These are phyloP conservation scores for Globisporangium viniferum DNA, from an alignment of 352 stramenopile genomes.

Conservation along the genomic window DNA sequence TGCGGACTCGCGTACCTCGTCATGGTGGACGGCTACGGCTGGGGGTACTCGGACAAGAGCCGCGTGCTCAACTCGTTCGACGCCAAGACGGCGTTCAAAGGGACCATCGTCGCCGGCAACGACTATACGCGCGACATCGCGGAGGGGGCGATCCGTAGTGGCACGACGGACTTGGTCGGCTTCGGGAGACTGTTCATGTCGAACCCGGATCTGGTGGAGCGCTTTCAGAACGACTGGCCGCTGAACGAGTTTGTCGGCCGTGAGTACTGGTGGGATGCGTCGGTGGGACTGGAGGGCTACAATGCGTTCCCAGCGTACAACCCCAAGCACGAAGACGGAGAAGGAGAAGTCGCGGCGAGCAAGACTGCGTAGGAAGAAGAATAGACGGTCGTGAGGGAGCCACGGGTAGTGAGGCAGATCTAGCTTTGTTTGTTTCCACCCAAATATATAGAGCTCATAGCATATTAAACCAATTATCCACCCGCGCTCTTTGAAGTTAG, in stretches of 20 bases:
- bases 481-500: too few species aligned
- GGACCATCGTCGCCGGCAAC: not conserved
- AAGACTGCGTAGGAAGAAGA: too few species aligned
- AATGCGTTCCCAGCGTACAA: not conserved
- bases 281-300: not conserved
- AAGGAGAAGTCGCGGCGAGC: too few species aligned
- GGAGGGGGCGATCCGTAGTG: not conserved
- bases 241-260: not conserved
- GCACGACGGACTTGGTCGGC: not conserved
- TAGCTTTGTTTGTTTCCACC: too few species aligned
- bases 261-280: not conserved
- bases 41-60: not conserved
- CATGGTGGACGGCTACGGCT: not conserved
- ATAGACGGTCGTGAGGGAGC: too few species aligned
- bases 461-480: too few species aligned
- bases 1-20: not conserved
- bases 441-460: too few species aligned
- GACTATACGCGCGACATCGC: not conserved
- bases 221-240: conserved; percentile 2
- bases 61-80: not conserved
- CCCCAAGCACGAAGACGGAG: not conserved
- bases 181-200: not conserved
- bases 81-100: not conserved
- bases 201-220: conserved; percentile 3
- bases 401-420: too few species aligned